Evolutionary conservation across 495 filamentous ascomycete genomes (phyloP).

Genomic region (Diplogelasinospora grovesii): DNA sequence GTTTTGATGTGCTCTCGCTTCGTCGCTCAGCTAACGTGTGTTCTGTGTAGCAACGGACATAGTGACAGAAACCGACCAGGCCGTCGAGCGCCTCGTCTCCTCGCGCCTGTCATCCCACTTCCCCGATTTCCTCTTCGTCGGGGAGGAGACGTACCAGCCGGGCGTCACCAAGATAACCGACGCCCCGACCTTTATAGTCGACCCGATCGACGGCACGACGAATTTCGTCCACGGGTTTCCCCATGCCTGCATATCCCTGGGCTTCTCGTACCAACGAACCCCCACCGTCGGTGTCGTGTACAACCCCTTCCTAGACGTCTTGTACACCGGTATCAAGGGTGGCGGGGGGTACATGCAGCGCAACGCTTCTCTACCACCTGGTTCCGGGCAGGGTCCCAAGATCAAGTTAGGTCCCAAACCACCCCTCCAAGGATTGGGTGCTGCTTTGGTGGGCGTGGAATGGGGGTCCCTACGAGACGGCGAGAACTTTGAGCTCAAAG

Average conservation of each 20-base stretch:
- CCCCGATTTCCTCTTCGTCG: slow-evolving; percentile 67
- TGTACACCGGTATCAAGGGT: slow-evolving; percentile 67
- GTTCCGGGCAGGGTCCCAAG: slow-evolving; percentile 14
- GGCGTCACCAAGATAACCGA: slow-evolving; percentile 53
- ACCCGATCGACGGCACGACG: slow-evolving; percentile 85
- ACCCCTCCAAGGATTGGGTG: slow-evolving; percentile 52
- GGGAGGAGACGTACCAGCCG: slow-evolving; percentile 78
- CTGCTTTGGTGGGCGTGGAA: slow-evolving; percentile 64
- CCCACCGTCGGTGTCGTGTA: slow-evolving; percentile 78
- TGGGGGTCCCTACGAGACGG: slow-evolving; percentile 73
- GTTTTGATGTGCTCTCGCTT: too few relatives aligned
- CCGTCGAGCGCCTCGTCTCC: slow-evolving; percentile 70
- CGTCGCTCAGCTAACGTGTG: slow-evolving; percentile 1
- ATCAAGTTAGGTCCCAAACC: slow-evolving; percentile 36
- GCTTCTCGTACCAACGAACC: slow-evolving; percentile 54
- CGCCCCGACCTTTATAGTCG: slow-evolving; percentile 76
- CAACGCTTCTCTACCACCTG: slow-evolving; percentile 23
- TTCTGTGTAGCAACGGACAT: slow-evolving; percentile 55
- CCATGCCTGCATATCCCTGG: slow-evolving; percentile 74
- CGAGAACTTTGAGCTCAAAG: slow-evolving; percentile 68
- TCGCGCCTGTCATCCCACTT: slow-evolving; percentile 55
- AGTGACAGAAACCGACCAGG: slow-evolving; percentile 81
- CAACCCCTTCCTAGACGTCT: slow-evolving; percentile 64
- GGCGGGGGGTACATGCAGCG: slow-evolving; percentile 56
- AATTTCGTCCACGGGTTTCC: slow-evolving; percentile 86